A percentile compares a stretch with the other conserved stretches of the same genome.
These are phyloP conservation scores for Curvularia verruculosa DNA, from an alignment of 2,329 filamentous ascomycete species.

Conservation along the genomic window DNA sequence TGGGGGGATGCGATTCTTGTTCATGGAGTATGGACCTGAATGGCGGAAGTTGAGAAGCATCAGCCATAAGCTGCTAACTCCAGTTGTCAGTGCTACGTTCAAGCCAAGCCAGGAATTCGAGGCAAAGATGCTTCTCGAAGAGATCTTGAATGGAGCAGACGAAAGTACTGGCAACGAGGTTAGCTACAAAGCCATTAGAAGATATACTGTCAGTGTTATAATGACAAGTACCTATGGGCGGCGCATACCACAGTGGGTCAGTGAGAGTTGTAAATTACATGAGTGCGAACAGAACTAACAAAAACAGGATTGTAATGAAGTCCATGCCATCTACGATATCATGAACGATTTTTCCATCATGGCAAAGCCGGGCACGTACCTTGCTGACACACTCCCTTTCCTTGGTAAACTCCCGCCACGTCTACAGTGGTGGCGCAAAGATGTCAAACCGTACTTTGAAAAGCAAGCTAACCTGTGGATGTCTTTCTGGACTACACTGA, in stretches of 20 bases:
- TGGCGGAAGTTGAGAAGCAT: slow-evolving; percentile 52
- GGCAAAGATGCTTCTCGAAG: slow-evolving; percentile 52
- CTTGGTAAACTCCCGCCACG: slow-evolving; percentile 33
- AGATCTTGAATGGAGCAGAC: slow-evolving; percentile 46
- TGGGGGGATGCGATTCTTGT: slow-evolving; percentile 50
- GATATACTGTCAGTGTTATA: slow-evolving; percentile 44
- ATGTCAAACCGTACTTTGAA: slow-evolving; percentile 35
- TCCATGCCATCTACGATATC: slow-evolving; percentile 42
- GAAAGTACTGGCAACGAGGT: slow-evolving; percentile 27
- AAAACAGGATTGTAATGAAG: slow-evolving; percentile 39
- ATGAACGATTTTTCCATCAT: slow-evolving; percentile 44
- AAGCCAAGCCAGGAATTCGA: slow-evolving; percentile 56
- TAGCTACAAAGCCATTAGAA: slow-evolving; percentile 37
- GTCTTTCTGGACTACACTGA: slow-evolving; percentile 37
- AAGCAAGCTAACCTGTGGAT: slow-evolving; percentile 45
- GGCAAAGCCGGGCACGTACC: slow-evolving; percentile 38
- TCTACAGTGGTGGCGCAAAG: slow-evolving; percentile 43
- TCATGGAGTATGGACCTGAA: slow-evolving; percentile 50
- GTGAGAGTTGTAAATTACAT: slow-evolving; percentile 1
- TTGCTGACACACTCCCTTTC: slow-evolving; percentile 42
- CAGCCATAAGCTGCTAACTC: slow-evolving; percentile 49
- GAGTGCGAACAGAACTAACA: neutral
- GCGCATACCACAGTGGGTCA: slow-evolving; percentile 41
- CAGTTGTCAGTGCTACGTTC: slow-evolving; percentile 48
- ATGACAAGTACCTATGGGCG: slow-evolving; percentile 48